Percentiles rank a stretch among this genome's conserved stretches.
These are phyloP conservation scores for Kodamaea kakaduensis DNA, from an alignment of 805 yeast genomes.

Conservation along the genomic window DNA sequence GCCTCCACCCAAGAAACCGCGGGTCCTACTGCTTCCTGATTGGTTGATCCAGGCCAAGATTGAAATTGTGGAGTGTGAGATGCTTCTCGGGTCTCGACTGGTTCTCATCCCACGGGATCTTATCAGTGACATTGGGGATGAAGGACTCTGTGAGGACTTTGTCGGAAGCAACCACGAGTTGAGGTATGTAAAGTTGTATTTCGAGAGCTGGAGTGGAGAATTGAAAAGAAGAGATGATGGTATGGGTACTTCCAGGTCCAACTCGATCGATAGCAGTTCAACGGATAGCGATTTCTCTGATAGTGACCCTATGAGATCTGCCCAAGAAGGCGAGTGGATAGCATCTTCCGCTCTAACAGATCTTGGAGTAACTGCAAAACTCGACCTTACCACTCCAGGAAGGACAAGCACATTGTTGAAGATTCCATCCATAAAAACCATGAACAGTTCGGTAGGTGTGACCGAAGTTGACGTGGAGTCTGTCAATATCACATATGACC, in stretches of 20 bases:
- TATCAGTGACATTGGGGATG: conserved; percentile 13
- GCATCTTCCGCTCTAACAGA: conserved; percentile 14
- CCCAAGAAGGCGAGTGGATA: conserved; percentile 22
- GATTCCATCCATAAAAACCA: conserved; percentile 18
- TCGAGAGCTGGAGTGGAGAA: conserved; percentile 12
- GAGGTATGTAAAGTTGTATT: conserved; percentile 14
- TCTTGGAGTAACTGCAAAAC: conserved; percentile 15
- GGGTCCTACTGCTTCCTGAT: conserved; percentile 22
- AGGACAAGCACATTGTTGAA: conserved; percentile 13
- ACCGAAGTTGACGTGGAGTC: background rate
- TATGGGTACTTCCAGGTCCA: conserved; percentile 20
- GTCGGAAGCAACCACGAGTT: conserved; percentile 18
- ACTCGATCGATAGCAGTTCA: conserved; percentile 21
- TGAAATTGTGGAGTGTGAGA: conserved; percentile 13
- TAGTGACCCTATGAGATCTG: too few relatives aligned
- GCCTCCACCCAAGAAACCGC: conserved; percentile 12
- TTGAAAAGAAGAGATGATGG: conserved; percentile 1
- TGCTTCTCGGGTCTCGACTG: conserved; percentile 37
- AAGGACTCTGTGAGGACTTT: conserved; percentile 16
- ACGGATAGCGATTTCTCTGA: conserved; percentile 9
- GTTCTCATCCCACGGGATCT: conserved; percentile 28
- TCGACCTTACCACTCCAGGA: conserved; percentile 11
- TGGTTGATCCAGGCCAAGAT: conserved; percentile 31
- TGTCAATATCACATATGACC: conserved; percentile 19
- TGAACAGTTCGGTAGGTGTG: background rate